Percentiles rank a stretch among this genome's conserved stretches.
These are phyloP conservation scores for Lipomyces sp. DNA, from an alignment of 805 yeast genomes.

Conservation along the genomic window DNA sequence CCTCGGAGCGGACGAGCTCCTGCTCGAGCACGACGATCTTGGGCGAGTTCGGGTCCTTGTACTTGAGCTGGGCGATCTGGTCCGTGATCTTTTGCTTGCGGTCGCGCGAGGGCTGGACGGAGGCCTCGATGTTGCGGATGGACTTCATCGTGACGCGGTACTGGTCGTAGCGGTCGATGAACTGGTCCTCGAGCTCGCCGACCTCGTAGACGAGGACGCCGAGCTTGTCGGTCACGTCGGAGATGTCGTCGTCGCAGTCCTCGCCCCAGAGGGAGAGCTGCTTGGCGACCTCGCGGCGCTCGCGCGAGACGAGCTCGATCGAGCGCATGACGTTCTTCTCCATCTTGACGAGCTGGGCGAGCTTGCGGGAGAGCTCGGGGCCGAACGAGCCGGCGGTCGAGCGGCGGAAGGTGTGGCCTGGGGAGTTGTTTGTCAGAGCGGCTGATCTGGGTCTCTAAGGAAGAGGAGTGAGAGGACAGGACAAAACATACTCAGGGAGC, in stretches of 20 bases:
- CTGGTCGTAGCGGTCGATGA: constrained; percentile 96
- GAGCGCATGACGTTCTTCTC: constrained; percentile 95
- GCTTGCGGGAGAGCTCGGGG: constrained; percentile 89
- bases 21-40: constrained; percentile 94
- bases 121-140: constrained; percentile 92
- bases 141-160: constrained; percentile 94
- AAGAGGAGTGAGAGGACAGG: background rate
- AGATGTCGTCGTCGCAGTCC: constrained; percentile 93
- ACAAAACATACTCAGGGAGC: constrained; percentile 17
- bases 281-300: constrained; percentile 94
- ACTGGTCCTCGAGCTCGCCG: constrained; percentile 97
- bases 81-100: constrained; percentile 97
- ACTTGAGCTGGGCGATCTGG: constrained; percentile 94
- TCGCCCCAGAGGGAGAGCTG: constrained; percentile 98
- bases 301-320: constrained; percentile 86
- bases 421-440: background rate
- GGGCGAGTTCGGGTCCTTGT: constrained; percentile 97
- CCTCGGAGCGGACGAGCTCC: constrained; percentile 98
- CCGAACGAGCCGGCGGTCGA: constrained; percentile 73
- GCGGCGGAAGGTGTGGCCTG: constrained; percentile 32
- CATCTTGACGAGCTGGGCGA: constrained; percentile 88
- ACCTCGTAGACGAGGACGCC: constrained; percentile 94
- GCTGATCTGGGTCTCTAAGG: background rate
- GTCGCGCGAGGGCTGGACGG: constrained; percentile 97
- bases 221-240: constrained; percentile 94